Evolutionary conservation across 345 rosid genomes (phyloP).

Genomic region (Hirschfeldia incana): DNA sequence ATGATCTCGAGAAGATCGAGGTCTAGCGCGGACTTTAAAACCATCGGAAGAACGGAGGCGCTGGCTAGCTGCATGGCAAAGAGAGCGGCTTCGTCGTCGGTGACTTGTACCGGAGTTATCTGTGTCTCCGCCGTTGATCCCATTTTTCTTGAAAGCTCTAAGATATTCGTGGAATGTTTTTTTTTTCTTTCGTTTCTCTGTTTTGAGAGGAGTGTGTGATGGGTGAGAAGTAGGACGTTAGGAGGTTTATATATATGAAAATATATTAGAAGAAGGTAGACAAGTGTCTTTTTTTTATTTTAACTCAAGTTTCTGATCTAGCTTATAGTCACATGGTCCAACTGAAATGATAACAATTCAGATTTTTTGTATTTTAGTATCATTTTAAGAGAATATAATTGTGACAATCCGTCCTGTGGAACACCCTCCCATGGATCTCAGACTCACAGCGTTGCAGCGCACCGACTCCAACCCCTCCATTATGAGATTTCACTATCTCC

Average conservation of each 20-base stretch:
- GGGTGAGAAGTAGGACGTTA: slow-evolving; percentile 26
- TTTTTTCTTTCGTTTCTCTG: background rate
- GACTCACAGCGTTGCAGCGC: too few relatives aligned
- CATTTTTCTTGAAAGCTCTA: slow-evolving; percentile 39
- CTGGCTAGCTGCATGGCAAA: slow-evolving; percentile 76
- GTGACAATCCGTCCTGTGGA: too few relatives aligned
- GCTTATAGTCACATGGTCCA: slow-evolving; percentile 5
- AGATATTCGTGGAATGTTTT: background rate
- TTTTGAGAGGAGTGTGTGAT: slow-evolving; percentile 25
- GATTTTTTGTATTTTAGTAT: background rate
- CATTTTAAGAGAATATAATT: background rate
- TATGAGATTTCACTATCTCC: too few relatives aligned
- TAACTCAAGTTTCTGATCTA: slow-evolving; percentile 9
- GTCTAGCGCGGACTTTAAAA: slow-evolving; percentile 76
- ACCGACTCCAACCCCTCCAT: too few relatives aligned
- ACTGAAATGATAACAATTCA: background rate
- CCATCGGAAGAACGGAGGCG: slow-evolving; percentile 84
- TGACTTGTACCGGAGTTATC: slow-evolving; percentile 66
- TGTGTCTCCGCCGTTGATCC: slow-evolving; percentile 70
- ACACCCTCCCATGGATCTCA: too few relatives aligned
- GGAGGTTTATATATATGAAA: slow-evolving; percentile 33
- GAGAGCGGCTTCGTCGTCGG: slow-evolving; percentile 71
- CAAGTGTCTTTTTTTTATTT: slow-evolving; percentile 11
- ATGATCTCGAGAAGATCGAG: slow-evolving; percentile 87
- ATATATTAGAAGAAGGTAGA: slow-evolving; percentile 10